phyloP scores from a whole-genome alignment of 1,284 basidiomycete species.

The Cystobasidiaceae sp. region DNA sequence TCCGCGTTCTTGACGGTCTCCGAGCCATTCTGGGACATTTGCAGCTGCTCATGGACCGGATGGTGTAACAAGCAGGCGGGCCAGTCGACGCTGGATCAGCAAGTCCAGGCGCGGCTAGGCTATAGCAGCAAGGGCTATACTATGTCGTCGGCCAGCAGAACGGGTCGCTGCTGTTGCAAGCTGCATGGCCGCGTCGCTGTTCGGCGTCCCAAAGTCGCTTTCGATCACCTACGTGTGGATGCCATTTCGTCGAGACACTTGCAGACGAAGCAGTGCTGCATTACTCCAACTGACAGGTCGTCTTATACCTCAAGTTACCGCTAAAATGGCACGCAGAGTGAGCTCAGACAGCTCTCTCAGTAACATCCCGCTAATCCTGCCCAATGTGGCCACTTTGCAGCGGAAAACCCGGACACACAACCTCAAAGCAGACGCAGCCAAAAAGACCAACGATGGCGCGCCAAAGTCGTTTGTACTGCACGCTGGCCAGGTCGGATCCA shows the following conservation, averaged over 20 bases:
- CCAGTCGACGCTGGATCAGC: no score
- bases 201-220: no score
- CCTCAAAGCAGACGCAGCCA: slow-evolving; percentile 12
- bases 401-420: slow-evolving; percentile 33
- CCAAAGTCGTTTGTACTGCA: slow-evolving; percentile 76
- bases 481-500: slow-evolving; percentile 82
- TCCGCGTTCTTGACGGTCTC: neutral
- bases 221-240: no score
- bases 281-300: neutral
- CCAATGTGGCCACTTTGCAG: neutral
- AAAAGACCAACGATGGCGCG: slow-evolving; percentile 7
- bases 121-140: no score
- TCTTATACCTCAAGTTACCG: neutral
- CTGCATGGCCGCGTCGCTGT: no score
- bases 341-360: neutral
- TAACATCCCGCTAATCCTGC: neutral
- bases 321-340: slow-evolving; percentile 16
- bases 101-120: no score
- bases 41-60: neutral
- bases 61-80: no score
- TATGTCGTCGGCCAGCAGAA: no score
- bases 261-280: no score
- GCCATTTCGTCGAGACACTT: no score
- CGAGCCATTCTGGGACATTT: slow-evolving; percentile 18
- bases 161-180: no score